phyloP scores from a whole-genome alignment of 2,329 filamentous ascomycete species.

The Cryphonectria radicalis region DNA sequence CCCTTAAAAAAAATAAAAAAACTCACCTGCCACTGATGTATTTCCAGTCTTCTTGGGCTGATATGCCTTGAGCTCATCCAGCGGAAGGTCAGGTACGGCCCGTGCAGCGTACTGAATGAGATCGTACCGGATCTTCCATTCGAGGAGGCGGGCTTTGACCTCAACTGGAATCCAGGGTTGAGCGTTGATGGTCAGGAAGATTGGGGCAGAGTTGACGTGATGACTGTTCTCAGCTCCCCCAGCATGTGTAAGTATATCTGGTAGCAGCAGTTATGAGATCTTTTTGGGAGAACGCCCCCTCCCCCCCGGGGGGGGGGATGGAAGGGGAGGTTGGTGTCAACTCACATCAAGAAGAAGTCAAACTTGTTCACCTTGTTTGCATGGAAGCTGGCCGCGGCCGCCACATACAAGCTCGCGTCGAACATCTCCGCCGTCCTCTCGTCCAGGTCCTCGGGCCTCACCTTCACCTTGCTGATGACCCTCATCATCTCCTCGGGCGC shows the following conservation, averaged over 20 bases:
- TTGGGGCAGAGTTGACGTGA: constrained; percentile 70
- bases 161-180: constrained; percentile 63
- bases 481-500: constrained; percentile 67
- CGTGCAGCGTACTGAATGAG: constrained; percentile 75
- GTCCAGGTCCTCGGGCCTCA: constrained; percentile 60
- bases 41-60: constrained; percentile 46
- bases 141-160: constrained; percentile 71
- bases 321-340: neutral
- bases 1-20: too few relatives aligned
- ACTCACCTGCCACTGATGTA: constrained; percentile 47
- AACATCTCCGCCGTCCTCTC: constrained; percentile 67
- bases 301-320: neutral
- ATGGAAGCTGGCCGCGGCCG: constrained; percentile 61
- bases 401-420: constrained; percentile 59
- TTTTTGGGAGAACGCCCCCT: neutral
- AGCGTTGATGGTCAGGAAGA: constrained; percentile 72
- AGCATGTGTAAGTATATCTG: constrained; percentile 31
- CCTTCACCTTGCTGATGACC: constrained; percentile 62
- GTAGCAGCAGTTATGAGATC: neutral
- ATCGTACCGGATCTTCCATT: constrained; percentile 81
- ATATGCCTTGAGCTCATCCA: constrained; percentile 66
- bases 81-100: constrained; percentile 61
- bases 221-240: constrained; percentile 60
- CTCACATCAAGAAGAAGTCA: constrained; percentile 76
- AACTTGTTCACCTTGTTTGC: constrained; percentile 70